These are phyloP conservation scores for Eucalyptus erythrocorys DNA, from an alignment of 345 rosid species.

Conservation along the genomic window DNA sequence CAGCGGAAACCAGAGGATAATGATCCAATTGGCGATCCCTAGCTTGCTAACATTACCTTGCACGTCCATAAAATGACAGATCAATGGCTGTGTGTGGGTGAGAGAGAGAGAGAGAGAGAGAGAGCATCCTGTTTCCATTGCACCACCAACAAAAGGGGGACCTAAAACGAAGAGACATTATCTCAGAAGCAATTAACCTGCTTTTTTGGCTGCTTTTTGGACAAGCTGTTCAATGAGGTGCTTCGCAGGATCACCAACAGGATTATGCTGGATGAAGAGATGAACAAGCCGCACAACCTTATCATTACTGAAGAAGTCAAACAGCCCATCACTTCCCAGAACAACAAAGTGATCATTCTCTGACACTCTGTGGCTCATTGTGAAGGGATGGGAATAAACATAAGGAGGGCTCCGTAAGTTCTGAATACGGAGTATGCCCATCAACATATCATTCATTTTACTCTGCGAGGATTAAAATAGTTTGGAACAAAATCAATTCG, in stretches of 20 bases:
- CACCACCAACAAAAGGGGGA: background rate
- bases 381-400: slow-evolving; percentile 2
- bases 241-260: slow-evolving; percentile 7
- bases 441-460: slow-evolving; percentile 9
- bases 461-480: background rate
- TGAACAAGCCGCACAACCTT: background rate
- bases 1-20: background rate
- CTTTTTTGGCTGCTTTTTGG: slow-evolving; percentile 1
- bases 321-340: slow-evolving; percentile 8
- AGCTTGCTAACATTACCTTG: background rate
- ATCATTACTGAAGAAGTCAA: slow-evolving; percentile 11
- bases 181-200: background rate
- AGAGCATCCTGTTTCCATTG: background rate
- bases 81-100: too few species aligned
- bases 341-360: slow-evolving; percentile 5
- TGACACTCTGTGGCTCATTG: background rate
- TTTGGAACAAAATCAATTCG: background rate
- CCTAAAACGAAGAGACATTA: background rate
- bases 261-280: slow-evolving; percentile 1
- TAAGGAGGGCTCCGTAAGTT: slow-evolving; percentile 7
- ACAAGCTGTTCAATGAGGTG: slow-evolving; percentile 4
- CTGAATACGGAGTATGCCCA: slow-evolving; percentile 6
- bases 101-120: background rate
- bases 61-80: background rate
- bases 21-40: background rate